Base-by-base conservation (phyloP, 1,284 basidiomycete genomes). In the Ceratobasidium papillatum region DNA sequence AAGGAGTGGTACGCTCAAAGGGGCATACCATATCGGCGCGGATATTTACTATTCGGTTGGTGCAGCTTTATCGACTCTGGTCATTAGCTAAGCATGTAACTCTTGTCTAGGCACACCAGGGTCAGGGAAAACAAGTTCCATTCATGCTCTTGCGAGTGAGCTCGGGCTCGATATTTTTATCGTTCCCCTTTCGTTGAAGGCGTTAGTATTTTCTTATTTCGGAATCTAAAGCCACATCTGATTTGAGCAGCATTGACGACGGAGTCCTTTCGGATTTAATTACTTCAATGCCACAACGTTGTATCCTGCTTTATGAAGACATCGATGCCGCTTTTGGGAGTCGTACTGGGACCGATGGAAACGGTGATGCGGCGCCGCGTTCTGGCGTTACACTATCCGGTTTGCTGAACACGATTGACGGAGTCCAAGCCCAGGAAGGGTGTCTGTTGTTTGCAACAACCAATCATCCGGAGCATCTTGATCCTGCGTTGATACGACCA, bases 91-190 rank as follows among this genome's bases (percentile, higher is more conserved):
- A 11, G 88, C 87, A 79, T 30, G n/a, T 49, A 58, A 17, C 34
- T 22, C 17, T 11, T 34, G 17, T 32, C 1, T 27, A 69, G 66
- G 66, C 1, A 17, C 77, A 51, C 52, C 75, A 54, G 63, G 76
- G 85, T 86, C 84, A 43, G 81, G 80, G 8, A 80, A 80, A 61
- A 75, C 78, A 1, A 87, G 86, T 0, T 87, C 87, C 3, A 88
- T 90, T 38, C 88, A 88, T 76, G 88, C 88, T 3, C 79, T 91
- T 45, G 77, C 76, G 22, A 61, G 88, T 2, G 88, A 88, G 80
- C 83, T 90, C 1, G 84, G 85, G 25, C 82, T 90, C 12, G 88
- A 89, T 76, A 87, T 90, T 25, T 90, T 88, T 75, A 83, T 86
- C 0, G 78, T 90, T 8, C 87, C 87, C 0, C 81, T 90, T 3